phyloP scores from a whole-genome alignment of 1,284 basidiomycete genomes.

The Chondrostereum purpureum region DNA sequence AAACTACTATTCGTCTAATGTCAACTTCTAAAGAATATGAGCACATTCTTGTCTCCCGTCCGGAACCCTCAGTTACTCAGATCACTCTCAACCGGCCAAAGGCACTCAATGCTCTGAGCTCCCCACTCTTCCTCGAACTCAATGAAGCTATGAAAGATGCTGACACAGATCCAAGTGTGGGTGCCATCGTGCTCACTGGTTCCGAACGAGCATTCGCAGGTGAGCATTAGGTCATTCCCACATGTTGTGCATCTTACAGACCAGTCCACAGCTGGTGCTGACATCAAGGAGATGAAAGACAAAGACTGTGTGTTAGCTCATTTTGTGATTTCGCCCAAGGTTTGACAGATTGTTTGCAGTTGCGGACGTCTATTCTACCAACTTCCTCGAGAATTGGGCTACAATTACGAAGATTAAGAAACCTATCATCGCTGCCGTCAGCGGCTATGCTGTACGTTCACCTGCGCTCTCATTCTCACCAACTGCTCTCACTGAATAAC shows the following conservation, averaged over 20 bases:
- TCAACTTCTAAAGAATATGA: constrained; percentile 49
- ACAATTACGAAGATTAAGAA: constrained; percentile 75
- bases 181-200: constrained; percentile 91
- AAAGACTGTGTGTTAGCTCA: constrained; percentile 64
- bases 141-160: constrained; percentile 70
- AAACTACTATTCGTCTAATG: constrained; percentile 14
- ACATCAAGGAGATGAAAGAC: constrained; percentile 93
- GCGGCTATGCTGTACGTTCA: constrained; percentile 81
- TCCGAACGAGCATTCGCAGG: constrained; percentile 92
- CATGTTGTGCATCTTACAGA: constrained; percentile 2
- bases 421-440: constrained; percentile 94
- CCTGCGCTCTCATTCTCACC: constrained; percentile 1
- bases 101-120: constrained; percentile 87
- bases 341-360: constrained; percentile 34
- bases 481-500: constrained; percentile 5
- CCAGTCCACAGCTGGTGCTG: constrained; percentile 61
- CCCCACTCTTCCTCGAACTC: constrained; percentile 73
- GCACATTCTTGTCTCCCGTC: constrained; percentile 71
- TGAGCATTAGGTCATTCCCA: constrained; percentile 24
- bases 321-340: background rate
- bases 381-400: constrained; percentile 89
- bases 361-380: constrained; percentile 81
- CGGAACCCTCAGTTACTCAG: constrained; percentile 74
- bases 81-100: constrained; percentile 96
- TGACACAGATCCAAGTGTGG: constrained; percentile 66